A percentile compares a stretch with the other conserved stretches of the same genome.
Evolutionary conservation across 75 land plant species (phyloP).

Genomic region (Cryptomeria japonica): DNA sequence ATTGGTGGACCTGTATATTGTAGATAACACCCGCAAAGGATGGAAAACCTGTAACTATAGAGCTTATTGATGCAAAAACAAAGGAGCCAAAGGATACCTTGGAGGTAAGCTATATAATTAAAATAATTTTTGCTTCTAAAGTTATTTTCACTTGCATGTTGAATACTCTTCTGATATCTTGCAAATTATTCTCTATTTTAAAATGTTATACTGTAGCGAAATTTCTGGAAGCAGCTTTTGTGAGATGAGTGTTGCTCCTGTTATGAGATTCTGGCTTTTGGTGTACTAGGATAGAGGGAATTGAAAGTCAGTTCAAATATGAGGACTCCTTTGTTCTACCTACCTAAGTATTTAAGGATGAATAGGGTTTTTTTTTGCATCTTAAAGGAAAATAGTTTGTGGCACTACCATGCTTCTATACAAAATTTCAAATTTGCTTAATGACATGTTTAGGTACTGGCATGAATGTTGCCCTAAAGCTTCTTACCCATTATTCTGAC

Average conservation of each 20-base stretch:
- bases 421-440: not conserved
- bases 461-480: not conserved
- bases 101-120: constrained; percentile 59
- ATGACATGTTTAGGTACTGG: not conserved
- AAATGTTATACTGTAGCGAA: not conserved
- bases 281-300: not conserved
- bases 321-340: not conserved
- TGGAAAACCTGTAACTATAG: constrained; percentile 94
- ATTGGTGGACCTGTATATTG: constrained; percentile 10
- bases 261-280: not conserved
- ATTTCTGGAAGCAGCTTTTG: not conserved
- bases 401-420: not conserved
- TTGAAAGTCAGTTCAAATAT: not conserved
- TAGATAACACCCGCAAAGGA: constrained; percentile 99
- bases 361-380: not conserved
- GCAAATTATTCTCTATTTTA: not conserved
- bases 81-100: constrained; percentile 93
- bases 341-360: not conserved
- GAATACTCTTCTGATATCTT: not conserved
- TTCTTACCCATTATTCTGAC: not conserved
- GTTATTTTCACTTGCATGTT: not conserved
- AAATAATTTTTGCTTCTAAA: not conserved
- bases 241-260: not conserved
- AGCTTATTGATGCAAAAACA: constrained; percentile 96
- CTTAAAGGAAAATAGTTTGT: not conserved